phyloP scores from a whole-genome alignment of 306 rosid species.

The Trifolium pratense region DNA sequence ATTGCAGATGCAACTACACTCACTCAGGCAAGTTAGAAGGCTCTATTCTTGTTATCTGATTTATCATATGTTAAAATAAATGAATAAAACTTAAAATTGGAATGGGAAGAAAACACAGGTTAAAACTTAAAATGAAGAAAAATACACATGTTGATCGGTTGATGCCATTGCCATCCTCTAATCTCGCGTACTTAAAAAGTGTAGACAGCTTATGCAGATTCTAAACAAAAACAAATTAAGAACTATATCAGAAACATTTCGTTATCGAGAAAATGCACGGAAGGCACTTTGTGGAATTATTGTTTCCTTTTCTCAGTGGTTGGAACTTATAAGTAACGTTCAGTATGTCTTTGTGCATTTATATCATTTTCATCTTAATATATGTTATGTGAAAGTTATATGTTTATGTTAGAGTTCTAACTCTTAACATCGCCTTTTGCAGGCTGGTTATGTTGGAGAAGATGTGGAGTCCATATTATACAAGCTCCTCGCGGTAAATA shows the following conservation, averaged over 20 bases:
- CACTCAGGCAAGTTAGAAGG: conserved; percentile 79
- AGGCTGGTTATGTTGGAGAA: conserved; percentile 99
- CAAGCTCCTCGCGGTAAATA: conserved; percentile 85
- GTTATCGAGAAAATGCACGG: conserved; percentile 17
- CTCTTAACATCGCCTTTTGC: conserved; percentile 43
- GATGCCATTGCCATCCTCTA: conserved; percentile 21
- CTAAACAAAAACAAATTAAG: neutral
- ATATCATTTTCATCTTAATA: conserved; percentile 1
- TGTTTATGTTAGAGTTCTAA: conserved; percentile 34
- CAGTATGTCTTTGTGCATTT: conserved; percentile 9
- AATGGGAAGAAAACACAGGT: neutral
- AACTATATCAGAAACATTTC: conserved; percentile 18
- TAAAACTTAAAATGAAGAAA: conserved; percentile 14
- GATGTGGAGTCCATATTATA: conserved; percentile 95
- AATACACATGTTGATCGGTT: neutral
- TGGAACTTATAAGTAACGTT: neutral
- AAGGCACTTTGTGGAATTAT: neutral
- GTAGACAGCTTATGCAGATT: no score
- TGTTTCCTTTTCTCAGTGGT: conserved; percentile 15
- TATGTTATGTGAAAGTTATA: conserved; percentile 22
- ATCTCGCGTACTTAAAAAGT: neutral
- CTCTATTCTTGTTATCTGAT: conserved; percentile 38
- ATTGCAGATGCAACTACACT: conserved; percentile 98
- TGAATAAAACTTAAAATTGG: neutral
- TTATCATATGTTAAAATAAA: neutral